A percentile compares a stretch with the other conserved stretches of the same genome.
Evolutionary conservation across 768 basidiomycete species (phyloP).

Genomic region (Russula griseocarnosa): DNA sequence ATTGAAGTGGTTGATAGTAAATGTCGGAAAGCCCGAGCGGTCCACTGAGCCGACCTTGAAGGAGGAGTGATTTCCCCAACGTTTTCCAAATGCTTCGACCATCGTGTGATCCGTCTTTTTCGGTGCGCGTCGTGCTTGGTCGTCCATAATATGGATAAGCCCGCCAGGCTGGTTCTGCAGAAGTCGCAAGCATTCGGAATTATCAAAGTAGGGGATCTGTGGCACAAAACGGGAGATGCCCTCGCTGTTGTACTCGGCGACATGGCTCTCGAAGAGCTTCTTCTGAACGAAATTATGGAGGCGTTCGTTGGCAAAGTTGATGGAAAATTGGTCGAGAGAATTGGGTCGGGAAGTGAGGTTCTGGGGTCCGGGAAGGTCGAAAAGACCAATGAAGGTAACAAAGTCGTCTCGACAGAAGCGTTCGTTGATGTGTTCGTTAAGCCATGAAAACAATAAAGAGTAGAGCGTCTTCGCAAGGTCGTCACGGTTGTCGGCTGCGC

Average conservation of each 20-base stretch:
- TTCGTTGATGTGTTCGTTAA: constrained; percentile 95
- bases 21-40: constrained; percentile 75
- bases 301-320: constrained; percentile 95
- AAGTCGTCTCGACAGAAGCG: constrained; percentile 93
- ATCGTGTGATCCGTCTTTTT: constrained; percentile 94
- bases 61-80: constrained; percentile 89
- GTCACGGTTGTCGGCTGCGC: constrained; percentile 88
- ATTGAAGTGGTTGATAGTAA: constrained; percentile 89
- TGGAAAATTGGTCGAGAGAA: constrained; percentile 92
- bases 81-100: constrained; percentile 90
- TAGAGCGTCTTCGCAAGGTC: constrained; percentile 92
- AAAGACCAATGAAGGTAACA: constrained; percentile 83
- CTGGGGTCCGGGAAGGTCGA: constrained; percentile 92
- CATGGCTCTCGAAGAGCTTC: constrained; percentile 73
- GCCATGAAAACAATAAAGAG: constrained; percentile 91
- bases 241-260: constrained; percentile 79
- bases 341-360: constrained; percentile 85
- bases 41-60: constrained; percentile 81
- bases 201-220: constrained; percentile 79
- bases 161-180: constrained; percentile 86
- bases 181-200: constrained; percentile 82
- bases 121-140: constrained; percentile 78
- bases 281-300: constrained; percentile 80
- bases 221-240: constrained; percentile 70
- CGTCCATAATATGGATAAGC: constrained; percentile 95